Percentiles rank a stretch among this genome's conserved stretches.
These are phyloP conservation scores for Leccinum huronense DNA, from an alignment of 1,284 basidiomycete genomes.

Conservation along the genomic window DNA sequence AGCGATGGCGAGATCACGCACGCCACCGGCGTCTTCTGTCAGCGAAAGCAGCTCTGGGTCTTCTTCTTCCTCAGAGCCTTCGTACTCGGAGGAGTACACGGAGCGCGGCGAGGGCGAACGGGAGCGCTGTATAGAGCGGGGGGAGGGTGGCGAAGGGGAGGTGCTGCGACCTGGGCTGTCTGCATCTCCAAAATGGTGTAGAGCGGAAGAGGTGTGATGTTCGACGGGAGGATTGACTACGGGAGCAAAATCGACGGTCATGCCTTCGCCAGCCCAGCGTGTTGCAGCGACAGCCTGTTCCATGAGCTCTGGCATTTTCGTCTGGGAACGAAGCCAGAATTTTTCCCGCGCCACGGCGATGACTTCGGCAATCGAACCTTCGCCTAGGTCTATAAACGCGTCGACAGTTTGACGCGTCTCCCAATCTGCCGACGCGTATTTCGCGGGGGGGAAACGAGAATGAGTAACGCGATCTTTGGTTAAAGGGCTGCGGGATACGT, in stretches of 20 bases:
- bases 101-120: constrained; percentile 36
- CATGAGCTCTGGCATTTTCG: constrained; percentile 63
- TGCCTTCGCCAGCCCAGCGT: constrained; percentile 44
- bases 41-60: constrained; percentile 57
- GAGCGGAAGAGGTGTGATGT: constrained; percentile 11
- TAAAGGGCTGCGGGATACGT: constrained; percentile 13
- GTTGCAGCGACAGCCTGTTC: constrained; percentile 63
- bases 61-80: constrained; percentile 60
- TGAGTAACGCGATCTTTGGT: constrained; percentile 19
- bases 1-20: constrained; percentile 63
- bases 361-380: constrained; percentile 66
- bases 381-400: constrained; percentile 66
- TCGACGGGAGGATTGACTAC: constrained; percentile 10
- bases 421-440: constrained; percentile 53
- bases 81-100: constrained; percentile 35
- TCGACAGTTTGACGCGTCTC: constrained; percentile 62
- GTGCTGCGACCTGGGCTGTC: constrained; percentile 25
- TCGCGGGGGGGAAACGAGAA: constrained; percentile 31
- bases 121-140: constrained; percentile 29
- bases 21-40: constrained; percentile 57
- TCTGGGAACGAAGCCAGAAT: constrained; percentile 62
- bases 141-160: constrained; percentile 30
- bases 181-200: constrained; percentile 11
- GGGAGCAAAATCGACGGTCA: constrained; percentile 34
- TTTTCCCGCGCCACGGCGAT: constrained; percentile 61